These are phyloP conservation scores for Euphorbia neoarborescens DNA, from an alignment of 441 rosid species.

Conservation along the genomic window DNA sequence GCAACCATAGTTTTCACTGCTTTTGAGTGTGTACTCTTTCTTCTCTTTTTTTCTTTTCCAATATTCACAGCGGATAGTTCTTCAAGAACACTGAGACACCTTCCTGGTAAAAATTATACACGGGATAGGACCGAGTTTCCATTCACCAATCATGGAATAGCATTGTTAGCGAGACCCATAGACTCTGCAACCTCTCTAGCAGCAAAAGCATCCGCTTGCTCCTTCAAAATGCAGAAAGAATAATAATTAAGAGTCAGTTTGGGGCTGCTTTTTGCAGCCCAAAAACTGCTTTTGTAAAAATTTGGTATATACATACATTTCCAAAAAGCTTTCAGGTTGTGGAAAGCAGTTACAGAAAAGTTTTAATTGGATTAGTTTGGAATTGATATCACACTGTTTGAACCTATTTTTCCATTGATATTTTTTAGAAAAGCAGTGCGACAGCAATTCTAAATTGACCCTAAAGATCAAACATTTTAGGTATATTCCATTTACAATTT, in stretches of 20 bases:
- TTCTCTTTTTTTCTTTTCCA: background rate
- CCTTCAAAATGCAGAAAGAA: constrained; percentile 37
- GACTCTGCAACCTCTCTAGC: constrained; percentile 68
- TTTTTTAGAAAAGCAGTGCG: too few species aligned
- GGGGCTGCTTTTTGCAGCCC: too few species aligned
- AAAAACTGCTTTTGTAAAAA: too few species aligned
- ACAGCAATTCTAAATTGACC: too few species aligned
- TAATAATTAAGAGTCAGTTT: too few species aligned
- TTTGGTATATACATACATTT: too few species aligned
- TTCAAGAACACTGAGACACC: background rate
- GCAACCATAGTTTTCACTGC: background rate
- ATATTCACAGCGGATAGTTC: background rate
- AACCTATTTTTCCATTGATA: too few species aligned
- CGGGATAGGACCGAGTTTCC: background rate
- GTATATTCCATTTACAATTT: background rate
- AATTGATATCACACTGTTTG: too few species aligned
- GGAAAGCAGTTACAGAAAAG: too few species aligned
- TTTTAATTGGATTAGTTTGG: too few species aligned
- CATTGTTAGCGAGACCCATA: constrained; percentile 55
- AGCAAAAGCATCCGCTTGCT: constrained; percentile 61
- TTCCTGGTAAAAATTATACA: background rate
- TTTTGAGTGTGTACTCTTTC: background rate
- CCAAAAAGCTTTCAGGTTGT: too few species aligned
- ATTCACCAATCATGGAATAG: constrained; percentile 29
- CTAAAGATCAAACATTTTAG: background rate